Evolutionary conservation across 768 basidiomycete genomes (phyloP), one percentile per base, ranked within the genome.

Genomic region (Boletus huronensis): DNA sequence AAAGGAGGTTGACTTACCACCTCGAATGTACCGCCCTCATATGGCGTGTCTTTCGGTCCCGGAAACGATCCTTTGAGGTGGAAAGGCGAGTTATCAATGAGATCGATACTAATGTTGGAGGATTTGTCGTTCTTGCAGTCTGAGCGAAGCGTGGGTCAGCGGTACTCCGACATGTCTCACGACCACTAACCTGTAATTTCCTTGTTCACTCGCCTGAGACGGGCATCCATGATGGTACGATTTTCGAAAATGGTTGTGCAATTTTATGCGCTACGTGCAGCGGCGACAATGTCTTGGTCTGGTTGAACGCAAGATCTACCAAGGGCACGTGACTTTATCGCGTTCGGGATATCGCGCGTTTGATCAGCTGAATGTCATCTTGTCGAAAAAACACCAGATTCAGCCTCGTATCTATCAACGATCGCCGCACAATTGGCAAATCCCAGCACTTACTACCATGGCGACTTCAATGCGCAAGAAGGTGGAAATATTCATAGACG

Each of bases 121-220:
- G 87, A 82, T 79, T 87, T 93, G 78, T 98, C 95, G 70, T 90
- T 94, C 79, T 94, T 92, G 81, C 92, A 94, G 73, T 96, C 93
- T 94, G 66, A 35, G 35, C 43, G 46, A 29, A 10, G 36, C 26
- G 40, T 57, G 54, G 48, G 55, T 65, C 25, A 59, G 53, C 34
- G 38, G 49, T 52, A 36, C 32, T 41, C 11, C n/a, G 9, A 6
- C 31, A 10, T 23, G n/a, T 13, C 45, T n/a, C 19, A 19, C 26
- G 2, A 34, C 25, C 38, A 58, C 79, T 57, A 46, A 86, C 91
- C 94, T 58, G 85, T 73, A 56, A 98, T 97, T 76, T 98, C 94
- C 75, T 96, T 97, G 74, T 92, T 93, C 25, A 97, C 89, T 68
- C 94, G 79, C 58, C 94, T 82, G 44, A 93, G 81, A 54, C 94